Conservation (phyloP, 257 asterid species). For the Gynochthodes officinalis region DNA sequence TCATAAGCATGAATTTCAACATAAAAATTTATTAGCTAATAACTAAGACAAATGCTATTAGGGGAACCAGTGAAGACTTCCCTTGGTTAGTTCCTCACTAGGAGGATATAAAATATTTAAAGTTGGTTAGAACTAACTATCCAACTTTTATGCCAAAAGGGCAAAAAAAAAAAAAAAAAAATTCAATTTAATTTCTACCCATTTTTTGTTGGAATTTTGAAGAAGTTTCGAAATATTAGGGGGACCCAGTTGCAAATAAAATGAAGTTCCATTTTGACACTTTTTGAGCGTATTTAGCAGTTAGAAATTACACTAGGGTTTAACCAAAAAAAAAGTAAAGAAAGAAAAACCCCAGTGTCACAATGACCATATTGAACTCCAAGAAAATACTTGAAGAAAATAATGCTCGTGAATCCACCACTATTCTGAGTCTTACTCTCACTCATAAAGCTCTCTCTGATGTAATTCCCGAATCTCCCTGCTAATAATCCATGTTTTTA, state of each 20-base stretch:
- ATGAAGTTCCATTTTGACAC: background rate
- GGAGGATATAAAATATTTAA: no score
- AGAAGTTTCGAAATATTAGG: background rate
- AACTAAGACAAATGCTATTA: no score
- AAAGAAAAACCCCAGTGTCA: constrained; percentile 31
- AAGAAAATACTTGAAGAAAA: constrained; percentile 63
- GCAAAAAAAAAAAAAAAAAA: no score
- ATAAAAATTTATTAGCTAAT: no score
- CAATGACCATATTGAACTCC: constrained; percentile 64
- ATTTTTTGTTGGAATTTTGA: background rate
- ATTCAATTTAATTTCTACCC: no score
- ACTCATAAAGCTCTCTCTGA: constrained; percentile 86
- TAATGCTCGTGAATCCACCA: constrained; percentile 47
- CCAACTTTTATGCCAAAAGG: no score
- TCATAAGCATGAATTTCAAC: no score
- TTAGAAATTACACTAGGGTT: constrained; percentile 17
- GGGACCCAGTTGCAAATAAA: background rate
- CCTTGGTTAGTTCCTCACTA: no score
- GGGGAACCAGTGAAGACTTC: no score
- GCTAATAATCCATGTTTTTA: background rate
- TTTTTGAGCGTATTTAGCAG: background rate
- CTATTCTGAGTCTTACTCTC: constrained; percentile 59
- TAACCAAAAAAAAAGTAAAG: background rate
- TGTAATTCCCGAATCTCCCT: constrained; percentile 35
- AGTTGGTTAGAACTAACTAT: no score